Evolutionary conservation across 2,329 filamentous ascomycete species (phyloP).

Genomic region (Proliferodiscus dingleyae): DNA sequence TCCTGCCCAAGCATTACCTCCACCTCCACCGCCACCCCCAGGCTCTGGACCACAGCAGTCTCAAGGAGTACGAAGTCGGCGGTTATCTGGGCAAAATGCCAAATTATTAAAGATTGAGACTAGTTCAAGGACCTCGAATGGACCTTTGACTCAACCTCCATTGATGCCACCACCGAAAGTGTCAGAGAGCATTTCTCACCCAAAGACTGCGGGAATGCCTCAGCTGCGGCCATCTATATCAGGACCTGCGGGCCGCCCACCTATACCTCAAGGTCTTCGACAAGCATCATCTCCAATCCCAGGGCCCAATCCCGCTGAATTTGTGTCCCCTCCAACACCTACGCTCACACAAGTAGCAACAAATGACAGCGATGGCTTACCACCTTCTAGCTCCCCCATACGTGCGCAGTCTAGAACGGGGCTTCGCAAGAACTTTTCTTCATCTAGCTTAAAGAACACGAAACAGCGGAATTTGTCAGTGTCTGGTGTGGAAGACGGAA

Average conservation of each 20-base stretch:
- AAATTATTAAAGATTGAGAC: constrained; percentile 92
- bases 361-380: constrained; percentile 30
- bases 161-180: constrained; percentile 26
- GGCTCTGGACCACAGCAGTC: constrained; percentile 35
- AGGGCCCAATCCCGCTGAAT: constrained; percentile 23
- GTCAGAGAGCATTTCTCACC: constrained; percentile 16
- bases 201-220: constrained; percentile 26
- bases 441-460: constrained; percentile 65
- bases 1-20: constrained; percentile 28
- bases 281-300: constrained; percentile 27
- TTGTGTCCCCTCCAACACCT: constrained; percentile 29
- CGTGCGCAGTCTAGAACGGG: constrained; percentile 38
- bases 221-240: constrained; percentile 15
- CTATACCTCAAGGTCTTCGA: constrained; percentile 23
- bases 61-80: constrained; percentile 63
- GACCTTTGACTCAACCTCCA: constrained; percentile 20
- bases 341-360: constrained; percentile 26
- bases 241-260: constrained; percentile 13
- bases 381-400: constrained; percentile 50
- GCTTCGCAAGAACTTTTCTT: constrained; percentile 65
- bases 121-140: constrained; percentile 14
- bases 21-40: constrained; percentile 39
- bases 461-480: constrained; percentile 70
- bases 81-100: constrained; percentile 73
- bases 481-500: constrained; percentile 52